Percentiles rank a stretch among this genome's conserved stretches.
phyloP scores from a whole-genome alignment of 192 early-diverging fungal species.

The Geranomyces michiganensis region DNA sequence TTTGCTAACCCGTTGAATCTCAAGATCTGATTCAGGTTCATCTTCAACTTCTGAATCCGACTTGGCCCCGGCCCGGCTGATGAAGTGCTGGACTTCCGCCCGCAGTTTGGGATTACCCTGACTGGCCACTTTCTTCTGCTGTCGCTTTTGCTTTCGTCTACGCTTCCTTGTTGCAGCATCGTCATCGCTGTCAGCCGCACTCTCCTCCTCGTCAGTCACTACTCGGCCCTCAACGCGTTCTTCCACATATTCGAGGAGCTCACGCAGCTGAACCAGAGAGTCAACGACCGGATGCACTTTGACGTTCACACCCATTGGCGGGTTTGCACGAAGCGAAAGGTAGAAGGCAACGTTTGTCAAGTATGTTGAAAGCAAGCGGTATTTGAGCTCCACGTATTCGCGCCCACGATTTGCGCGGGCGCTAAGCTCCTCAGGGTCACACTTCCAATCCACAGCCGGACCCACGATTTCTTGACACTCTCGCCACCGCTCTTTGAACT shows the following conservation, averaged over 20 bases:
- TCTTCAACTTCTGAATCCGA: conserved; percentile 32
- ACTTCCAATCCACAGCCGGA: conserved; percentile 40
- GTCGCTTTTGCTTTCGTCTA: conserved; percentile 29
- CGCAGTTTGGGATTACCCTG: conserved; percentile 22
- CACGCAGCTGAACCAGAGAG: conserved; percentile 71
- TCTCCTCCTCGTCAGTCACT: conserved; percentile 26
- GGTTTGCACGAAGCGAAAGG: conserved; percentile 67
- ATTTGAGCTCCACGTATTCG: conserved; percentile 46
- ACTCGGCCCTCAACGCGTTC: conserved; percentile 57
- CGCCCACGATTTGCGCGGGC: conserved; percentile 17
- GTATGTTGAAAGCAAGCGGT: conserved; percentile 69
- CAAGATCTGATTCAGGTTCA: conserved; percentile 4
- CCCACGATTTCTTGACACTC: conserved; percentile 40
- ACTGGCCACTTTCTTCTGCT: conserved; percentile 24
- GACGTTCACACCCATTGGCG: conserved; percentile 55
- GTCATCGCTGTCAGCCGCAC: conserved; percentile 26
- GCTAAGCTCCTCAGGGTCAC: conserved; percentile 12
- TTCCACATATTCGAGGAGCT: conserved; percentile 72
- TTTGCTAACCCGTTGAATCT: not conserved
- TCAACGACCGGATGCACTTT: conserved; percentile 85
- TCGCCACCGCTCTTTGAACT: conserved; percentile 39
- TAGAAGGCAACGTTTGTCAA: conserved; percentile 90
- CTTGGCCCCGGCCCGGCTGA: conserved; percentile 11
- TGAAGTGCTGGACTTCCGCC: conserved; percentile 17
- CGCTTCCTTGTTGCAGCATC: conserved; percentile 25